Evolutionary conservation across 2,329 filamentous ascomycete genomes (phyloP), one percentile per base, ranked within the genome.

Genomic region (Bisporella sp.): DNA sequence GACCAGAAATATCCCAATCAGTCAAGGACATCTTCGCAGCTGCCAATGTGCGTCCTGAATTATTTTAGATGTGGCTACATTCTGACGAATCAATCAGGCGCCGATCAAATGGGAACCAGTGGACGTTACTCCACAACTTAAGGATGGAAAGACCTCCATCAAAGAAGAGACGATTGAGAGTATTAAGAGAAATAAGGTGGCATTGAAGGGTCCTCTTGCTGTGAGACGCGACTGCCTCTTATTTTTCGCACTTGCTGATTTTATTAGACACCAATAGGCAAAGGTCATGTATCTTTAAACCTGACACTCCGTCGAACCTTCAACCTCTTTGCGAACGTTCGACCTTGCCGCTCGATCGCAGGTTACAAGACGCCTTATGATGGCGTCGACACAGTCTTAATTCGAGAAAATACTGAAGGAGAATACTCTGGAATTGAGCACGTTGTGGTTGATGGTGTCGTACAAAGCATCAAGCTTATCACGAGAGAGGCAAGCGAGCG

Each of bases 351-450:
- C 69, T 96, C 90, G 58, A 90, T 99, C 62, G 88, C 87, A 59
- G 93, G 93, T 66, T 99, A 86, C 86, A 96, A 97, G 84, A 99
- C 93, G 48, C 90, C 92, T 57, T 97, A 97, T 78, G 92, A 97
- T 71, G 82, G 87, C 65, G 93, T 99, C 68, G 87, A 99, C 75
- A 96, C 91, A 39, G 89, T 96, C 66, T 79, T 99, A 68, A 97
- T 99, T 75, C 89, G 93, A 73, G 93, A 99, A 79, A 99, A 99
- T 81, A 97, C 93, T 62, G 93, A 97, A 82, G 93, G 93, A 71
- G 93, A 97, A 79, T 99, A 99, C 84, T 96, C 89, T 41, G 93
- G 93, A 57, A 97, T 99, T 65, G 93, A 99, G 81, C 93, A 99
- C 76, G 83, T 96, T 52, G 93, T 97, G 33, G 90, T 97, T 29